Base-by-base conservation (phyloP, 495 filamentous ascomycete genomes). In the Durotheca rogersii region DNA sequence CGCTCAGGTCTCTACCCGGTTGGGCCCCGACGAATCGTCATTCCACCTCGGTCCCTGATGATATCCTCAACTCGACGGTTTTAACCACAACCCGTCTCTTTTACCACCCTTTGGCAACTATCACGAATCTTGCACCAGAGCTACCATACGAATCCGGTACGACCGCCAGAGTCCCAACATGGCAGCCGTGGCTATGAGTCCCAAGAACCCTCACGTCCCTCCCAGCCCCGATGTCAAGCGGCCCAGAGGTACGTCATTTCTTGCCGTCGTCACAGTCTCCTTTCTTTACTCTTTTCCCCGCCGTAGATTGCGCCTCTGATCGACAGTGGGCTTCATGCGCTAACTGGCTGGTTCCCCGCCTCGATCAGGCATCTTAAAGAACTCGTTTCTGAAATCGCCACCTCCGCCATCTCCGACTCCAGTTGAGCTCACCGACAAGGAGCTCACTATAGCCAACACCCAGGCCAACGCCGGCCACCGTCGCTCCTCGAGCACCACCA, bases 391-490 rank as follows among this genome's bases (percentile, higher is more conserved):
- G 38, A 72, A 72, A 58, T 85, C 84, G 7, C 75, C 72, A 31
- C 67, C 75, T 23, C 72, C 74, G 27, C 36, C 62, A 37, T 80
- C 76, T n/a, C 76, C 74, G 9, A 49, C 64, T 38, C 64, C 68
- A 38, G 57, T 61, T 39, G 63, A 62, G 43, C 49, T 81, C 32
- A 81, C 83, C 3, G 83, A 88, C 47, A 90, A 94, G 65, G 93
- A 98, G 48, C 73, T 96, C 45, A 91, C 88, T 9, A 81, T 96
- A 33, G 83, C 89, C 66, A 98, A 98, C 71, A 98, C 93, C 7
- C 81, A 95, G 51, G 80, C 87, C 59, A 98, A 98, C 71, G 91
- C 93, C 30, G 93, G 93, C 25, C 89, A 84, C 47, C 89, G 93
- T 34, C 87, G 88, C 36, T 89, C 86, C 12, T 94, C 89, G 0